Evolutionary conservation across 75 land plant genomes (phyloP), one percentile per base, ranked within the genome.

Genomic region (Larix kaempferi): DNA sequence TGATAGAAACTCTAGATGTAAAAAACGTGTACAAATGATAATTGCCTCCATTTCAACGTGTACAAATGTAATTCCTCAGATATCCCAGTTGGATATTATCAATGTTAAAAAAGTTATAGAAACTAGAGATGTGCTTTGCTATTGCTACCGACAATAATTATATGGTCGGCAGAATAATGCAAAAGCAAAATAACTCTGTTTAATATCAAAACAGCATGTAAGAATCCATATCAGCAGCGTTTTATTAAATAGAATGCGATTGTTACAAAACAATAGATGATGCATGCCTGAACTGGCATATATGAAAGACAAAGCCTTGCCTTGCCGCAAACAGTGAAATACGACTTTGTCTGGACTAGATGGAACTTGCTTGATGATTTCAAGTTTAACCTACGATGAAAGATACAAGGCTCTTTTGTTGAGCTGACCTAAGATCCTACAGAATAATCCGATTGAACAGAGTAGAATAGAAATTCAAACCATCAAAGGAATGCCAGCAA

Each of bases 221-320:
- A 21, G 71, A 63, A 37, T 17, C 39, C 71, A 37, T 66, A 33
- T 35, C 17, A 67, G 54, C 54, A 69, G 44, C 13, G 25, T 49
- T 69, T 69, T 69, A 69, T 69, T 69, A 69, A 69, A 69, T 69
- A 65, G 39, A 65, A 69, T 69, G 54, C 52, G n/a, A 69, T 41
- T n/a, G 49, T 41, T 69, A 8, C n/a, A 69, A 69, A 41, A 69
- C 44, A 37, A 41, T 21, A 7, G 23, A 39, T 39, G 22, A 44
- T 69, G 3, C 41, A 69, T 69, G 73, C 14, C 52, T 69, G 49
- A n/a, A 69, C 39, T 41, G 52, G 73, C 52, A 41, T 44, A 69
- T 8, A 44, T 4, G 23, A 19, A 11, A 23, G 22, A 69, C 73
- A 69, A 39, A 69, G 52, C 49, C 21, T 10, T 8, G 23, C 49